phyloP scores from a whole-genome alignment of 1,284 basidiomycete species.

The Pseudozyma tsukubaensis region DNA sequence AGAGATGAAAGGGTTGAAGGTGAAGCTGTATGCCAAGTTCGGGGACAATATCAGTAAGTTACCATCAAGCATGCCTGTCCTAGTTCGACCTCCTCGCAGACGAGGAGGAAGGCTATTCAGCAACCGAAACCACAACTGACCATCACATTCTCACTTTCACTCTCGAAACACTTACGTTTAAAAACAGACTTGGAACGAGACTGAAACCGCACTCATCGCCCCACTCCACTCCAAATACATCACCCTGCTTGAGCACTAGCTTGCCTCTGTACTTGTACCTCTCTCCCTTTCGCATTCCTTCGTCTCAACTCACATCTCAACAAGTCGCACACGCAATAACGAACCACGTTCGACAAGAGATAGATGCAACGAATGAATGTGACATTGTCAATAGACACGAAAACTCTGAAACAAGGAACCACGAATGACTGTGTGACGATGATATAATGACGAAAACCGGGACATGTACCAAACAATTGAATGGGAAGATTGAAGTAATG shows the following conservation, averaged over 20 bases:
- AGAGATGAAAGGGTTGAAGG: conserved; percentile 90
- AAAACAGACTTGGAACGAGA: conserved; percentile 50
- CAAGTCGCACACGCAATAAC: background rate
- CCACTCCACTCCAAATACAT: background rate
- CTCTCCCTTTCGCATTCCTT: background rate
- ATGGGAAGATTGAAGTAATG: too few relatives aligned
- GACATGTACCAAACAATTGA: background rate
- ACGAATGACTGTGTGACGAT: background rate
- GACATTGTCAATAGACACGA: conserved; percentile 1
- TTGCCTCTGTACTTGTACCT: conserved; percentile 4
- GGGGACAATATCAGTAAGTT: conserved; percentile 82
- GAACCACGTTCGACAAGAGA: background rate
- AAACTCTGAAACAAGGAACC: background rate
- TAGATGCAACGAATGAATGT: background rate
- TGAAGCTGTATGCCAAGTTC: conserved; percentile 88
- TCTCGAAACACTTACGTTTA: background rate
- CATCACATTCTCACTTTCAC: conserved; percentile 1
- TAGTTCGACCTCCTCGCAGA: too few relatives aligned
- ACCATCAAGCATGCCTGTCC: background rate
- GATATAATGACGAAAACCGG: background rate
- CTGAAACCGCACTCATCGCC: conserved; percentile 11
- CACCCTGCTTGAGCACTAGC: background rate
- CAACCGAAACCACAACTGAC: too few relatives aligned
- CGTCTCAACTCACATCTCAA: background rate
- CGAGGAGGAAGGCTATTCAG: too few relatives aligned